Evolutionary conservation across 2,329 filamentous ascomycete species (phyloP).

Genomic region (Magnaporthiopsis incrustans): DNA sequence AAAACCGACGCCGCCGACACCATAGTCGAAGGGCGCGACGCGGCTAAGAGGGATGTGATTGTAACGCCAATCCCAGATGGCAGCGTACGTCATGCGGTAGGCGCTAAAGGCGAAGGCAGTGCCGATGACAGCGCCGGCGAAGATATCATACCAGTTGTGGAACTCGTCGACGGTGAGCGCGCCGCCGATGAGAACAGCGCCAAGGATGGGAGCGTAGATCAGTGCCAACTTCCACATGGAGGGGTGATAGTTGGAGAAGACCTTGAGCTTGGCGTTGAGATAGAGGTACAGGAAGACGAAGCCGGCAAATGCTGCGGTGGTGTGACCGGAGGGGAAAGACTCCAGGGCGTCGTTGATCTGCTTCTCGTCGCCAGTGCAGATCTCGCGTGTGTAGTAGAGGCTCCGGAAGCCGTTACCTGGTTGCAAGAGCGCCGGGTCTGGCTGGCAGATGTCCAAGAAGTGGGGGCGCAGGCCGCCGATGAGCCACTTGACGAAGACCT

Average conservation of each 20-base stretch:
- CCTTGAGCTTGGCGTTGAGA: slow-evolving; percentile 71
- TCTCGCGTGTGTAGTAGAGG: slow-evolving; percentile 61
- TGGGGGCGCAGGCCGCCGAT: slow-evolving; percentile 67
- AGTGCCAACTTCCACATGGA: slow-evolving; percentile 65
- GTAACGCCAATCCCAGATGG: slow-evolving; percentile 60
- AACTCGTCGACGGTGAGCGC: slow-evolving; percentile 65
- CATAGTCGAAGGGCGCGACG: slow-evolving; percentile 23
- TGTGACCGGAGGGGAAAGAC: slow-evolving; percentile 66
- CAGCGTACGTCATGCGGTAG: slow-evolving; percentile 60
- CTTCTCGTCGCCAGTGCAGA: slow-evolving; percentile 59
- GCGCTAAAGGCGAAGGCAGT: slow-evolving; percentile 51
- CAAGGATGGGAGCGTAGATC: slow-evolving; percentile 58
- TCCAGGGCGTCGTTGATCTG: slow-evolving; percentile 63
- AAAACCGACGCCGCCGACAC: slow-evolving; percentile 1
- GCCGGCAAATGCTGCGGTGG: slow-evolving; percentile 64
- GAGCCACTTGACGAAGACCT: slow-evolving; percentile 68
- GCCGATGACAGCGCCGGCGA: slow-evolving; percentile 57
- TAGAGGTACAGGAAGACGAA: slow-evolving; percentile 66
- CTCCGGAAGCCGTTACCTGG: slow-evolving; percentile 35
- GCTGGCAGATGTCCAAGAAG: slow-evolving; percentile 63
- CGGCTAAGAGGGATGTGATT: slow-evolving; percentile 57
- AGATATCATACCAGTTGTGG: slow-evolving; percentile 68
- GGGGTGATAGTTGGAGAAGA: slow-evolving; percentile 64
- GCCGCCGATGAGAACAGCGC: slow-evolving; percentile 59
- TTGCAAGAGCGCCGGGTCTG: slow-evolving; percentile 36